phyloP scores from a whole-genome alignment of 495 filamentous ascomycete species.

The Neurospora tetrasperma region DNA sequence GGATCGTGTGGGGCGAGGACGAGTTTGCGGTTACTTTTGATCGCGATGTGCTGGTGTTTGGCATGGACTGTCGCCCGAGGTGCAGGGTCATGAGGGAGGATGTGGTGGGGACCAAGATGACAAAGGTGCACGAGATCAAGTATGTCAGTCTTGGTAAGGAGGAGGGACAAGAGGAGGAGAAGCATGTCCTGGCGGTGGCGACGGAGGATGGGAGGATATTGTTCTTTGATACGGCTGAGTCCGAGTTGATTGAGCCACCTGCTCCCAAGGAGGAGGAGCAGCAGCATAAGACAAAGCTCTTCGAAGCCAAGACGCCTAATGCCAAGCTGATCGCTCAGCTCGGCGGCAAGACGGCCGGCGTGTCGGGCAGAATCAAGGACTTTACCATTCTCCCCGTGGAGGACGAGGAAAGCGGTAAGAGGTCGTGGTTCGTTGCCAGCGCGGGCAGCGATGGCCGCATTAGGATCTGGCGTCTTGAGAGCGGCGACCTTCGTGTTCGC shows the following conservation, averaged over 20 bases:
- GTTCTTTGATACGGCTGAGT: constrained; percentile 47
- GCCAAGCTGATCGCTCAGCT: constrained; percentile 61
- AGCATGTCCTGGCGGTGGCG: constrained; percentile 57
- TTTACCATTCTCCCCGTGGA: constrained; percentile 53
- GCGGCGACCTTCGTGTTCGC: constrained; percentile 28
- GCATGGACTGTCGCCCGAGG: constrained; percentile 74
- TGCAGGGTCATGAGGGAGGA: constrained; percentile 44
- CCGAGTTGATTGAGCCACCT: constrained; percentile 1
- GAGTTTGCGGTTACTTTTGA: constrained; percentile 88
- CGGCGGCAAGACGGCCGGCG: constrained; percentile 58
- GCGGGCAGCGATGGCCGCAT: constrained; percentile 75
- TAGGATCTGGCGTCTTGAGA: constrained; percentile 57
- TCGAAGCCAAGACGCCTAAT: constrained; percentile 24
- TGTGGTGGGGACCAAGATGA: constrained; percentile 44
- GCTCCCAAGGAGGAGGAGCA: constrained; percentile 8
- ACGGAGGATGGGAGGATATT: constrained; percentile 86
- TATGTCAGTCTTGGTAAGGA: constrained; percentile 39
- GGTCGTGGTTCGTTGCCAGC: constrained; percentile 52
- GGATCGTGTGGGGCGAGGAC: constrained; percentile 74
- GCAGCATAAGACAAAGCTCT: constrained; percentile 9
- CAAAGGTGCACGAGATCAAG: constrained; percentile 71
- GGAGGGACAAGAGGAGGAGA: constrained; percentile 32
- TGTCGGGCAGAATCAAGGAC: constrained; percentile 74
- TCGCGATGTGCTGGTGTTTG: constrained; percentile 72
- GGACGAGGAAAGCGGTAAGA: constrained; percentile 23